Conservation (phyloP, 2,329 filamentous ascomycete genomes). For the Stachybotrys chartarum region DNA sequence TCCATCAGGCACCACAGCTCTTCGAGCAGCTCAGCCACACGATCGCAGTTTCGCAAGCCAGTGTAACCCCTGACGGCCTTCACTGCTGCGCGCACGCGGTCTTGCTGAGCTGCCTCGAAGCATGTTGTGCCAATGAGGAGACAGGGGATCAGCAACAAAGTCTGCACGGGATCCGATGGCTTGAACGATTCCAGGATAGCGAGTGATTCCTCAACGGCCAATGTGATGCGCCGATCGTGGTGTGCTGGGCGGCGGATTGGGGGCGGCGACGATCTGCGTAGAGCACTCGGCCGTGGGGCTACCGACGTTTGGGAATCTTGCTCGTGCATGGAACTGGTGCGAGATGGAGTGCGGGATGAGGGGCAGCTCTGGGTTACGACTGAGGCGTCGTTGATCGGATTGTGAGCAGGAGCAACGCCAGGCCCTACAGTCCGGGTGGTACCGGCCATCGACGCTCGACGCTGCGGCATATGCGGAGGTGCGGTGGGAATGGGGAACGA, state of each 20-base stretch:
- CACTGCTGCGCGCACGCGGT: slow-evolving; percentile 43
- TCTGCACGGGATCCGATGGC: slow-evolving; percentile 51
- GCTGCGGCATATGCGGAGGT: slow-evolving; percentile 12
- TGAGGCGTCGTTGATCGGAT: slow-evolving; percentile 5
- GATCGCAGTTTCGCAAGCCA: slow-evolving; percentile 50
- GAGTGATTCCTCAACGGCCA: slow-evolving; percentile 51
- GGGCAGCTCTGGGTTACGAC: slow-evolving; percentile 20
- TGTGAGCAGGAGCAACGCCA: slow-evolving; percentile 10
- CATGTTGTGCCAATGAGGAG: slow-evolving; percentile 55
- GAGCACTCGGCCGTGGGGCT: slow-evolving; percentile 9
- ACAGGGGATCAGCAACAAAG: slow-evolving; percentile 52
- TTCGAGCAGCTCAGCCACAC: slow-evolving; percentile 45
- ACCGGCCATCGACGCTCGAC: slow-evolving; percentile 28
- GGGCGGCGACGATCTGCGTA: slow-evolving; percentile 31
- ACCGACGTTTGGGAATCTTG: slow-evolving; percentile 15
- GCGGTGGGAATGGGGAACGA: slow-evolving; percentile 14
- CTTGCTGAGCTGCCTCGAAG: slow-evolving; percentile 44
- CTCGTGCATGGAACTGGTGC: slow-evolving; percentile 34
- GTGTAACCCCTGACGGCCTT: slow-evolving; percentile 49
- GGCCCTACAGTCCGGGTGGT: slow-evolving; percentile 11
- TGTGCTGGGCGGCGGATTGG: slow-evolving; percentile 39
- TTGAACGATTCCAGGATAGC: slow-evolving; percentile 47
- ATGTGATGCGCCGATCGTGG: slow-evolving; percentile 43
- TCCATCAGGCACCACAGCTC: slow-evolving; percentile 55
- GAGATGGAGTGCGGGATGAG: slow-evolving; percentile 26